Base-by-base conservation (phyloP, 2,329 filamentous ascomycete species). In the Mollisia scopiformis region DNA sequence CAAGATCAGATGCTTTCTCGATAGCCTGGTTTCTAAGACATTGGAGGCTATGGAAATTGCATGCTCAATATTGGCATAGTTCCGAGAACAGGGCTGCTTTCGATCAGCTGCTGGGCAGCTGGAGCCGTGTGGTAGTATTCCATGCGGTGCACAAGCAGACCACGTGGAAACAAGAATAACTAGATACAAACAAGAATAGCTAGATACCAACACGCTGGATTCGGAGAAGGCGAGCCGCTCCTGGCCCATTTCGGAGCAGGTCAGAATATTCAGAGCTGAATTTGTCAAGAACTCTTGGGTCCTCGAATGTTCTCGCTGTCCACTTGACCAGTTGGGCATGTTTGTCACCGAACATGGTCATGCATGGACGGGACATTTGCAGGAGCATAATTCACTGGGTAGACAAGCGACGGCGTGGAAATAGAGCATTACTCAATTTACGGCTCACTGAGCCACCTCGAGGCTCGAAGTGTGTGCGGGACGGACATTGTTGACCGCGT, bases 11-110 rank as follows among this genome's bases (percentile, higher is more conserved):
- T 43, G 23, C 31, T 47, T 6, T 30, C 30, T 57, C 54, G 14
- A 57, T 50, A 57, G 54, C 54, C 30, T 50, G 19, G 30, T 28
- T 19, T 16, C 25, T 35, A 49, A 57, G 54, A 57, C 54, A 57
- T 33, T 14, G 31, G 31, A n/a, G 16, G 2, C 7, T 35, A 27
- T 43, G n/a, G 39, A 31, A 23, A 43, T 33, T 31, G 27, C 16
- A 46, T n/a, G 16, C 37, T 16, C 19, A 33, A 33, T 19, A 55
- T 55, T 46, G 53, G 27, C 19, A 11, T 13, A 41, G 16, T 14
- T 8, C 39, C 41, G 41, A 25, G 16, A 31, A 33, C 19, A 19
- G 21, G 47, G 47, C 47, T 50, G 47, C 19, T 31, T 13, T 50
- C n/a, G 5, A n/a, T 10, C 7, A n/a, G 47, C 47, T 50, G 47